Evolutionary conservation across 1,284 basidiomycete species (phyloP), one percentile per base, ranked within the genome.

Genomic region (Limonomyces culmigenus): DNA sequence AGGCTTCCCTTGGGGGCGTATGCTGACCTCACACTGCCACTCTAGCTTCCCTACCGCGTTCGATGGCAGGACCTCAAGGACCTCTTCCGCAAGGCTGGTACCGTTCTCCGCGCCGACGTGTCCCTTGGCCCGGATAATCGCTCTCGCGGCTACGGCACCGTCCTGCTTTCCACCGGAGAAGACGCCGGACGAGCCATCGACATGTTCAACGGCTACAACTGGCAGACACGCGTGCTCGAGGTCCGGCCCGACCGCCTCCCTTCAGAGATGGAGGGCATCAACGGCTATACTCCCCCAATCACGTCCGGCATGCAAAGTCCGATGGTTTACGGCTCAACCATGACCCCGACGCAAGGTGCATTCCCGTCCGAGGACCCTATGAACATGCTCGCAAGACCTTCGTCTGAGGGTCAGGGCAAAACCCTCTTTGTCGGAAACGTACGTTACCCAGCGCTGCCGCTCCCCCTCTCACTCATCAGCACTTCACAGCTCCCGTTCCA

Each of bases 1-100:
- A 11, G 25, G 16, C 16, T 13, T 32, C 16, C 37, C 14, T 33
- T 39, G 38, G 35, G 18, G 25, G 32, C 32, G 29, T 36, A 32
- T 19, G 35, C 29, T 25, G 32, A 14, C 32, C 19, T 21, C 34
- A 30, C 13, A 40, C 27, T 18, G n/a, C 20, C 43, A 31, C 42
- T 44, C 32, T 56, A 89, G 81, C 69, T 95, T 13, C 88, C 89
- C 1, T 89, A 89, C 59, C 70, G 86, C 43, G 87, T 91, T 19
- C 75, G 87, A 43, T 96, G 91, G 91, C 91, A 96, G 60, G 93
- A 98, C 58, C 72, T 98, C 44, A 97, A 98, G 51, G 93, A 97
- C 54, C 72, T 97, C 34, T 96, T 97, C 56, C 77, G 93, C 35
- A 81, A 86, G 45, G 85, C 89, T 2, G 93, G 93, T 33, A 93